Conservation (phyloP, 176 grass and related monocot genomes). For the Carex myosuroides region DNA sequence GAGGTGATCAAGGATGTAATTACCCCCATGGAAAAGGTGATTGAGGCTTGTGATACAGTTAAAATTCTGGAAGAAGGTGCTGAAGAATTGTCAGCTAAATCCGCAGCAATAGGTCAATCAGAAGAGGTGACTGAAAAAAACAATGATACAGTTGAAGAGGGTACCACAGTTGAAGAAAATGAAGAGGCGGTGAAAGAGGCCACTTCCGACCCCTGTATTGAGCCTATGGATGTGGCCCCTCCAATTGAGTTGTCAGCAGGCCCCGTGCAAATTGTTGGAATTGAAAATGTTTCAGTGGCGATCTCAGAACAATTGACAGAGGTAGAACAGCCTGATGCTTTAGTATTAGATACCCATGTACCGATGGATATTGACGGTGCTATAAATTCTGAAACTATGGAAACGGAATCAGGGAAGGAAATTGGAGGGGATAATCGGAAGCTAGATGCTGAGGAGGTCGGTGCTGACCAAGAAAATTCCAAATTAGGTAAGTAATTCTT, state of each 20-base stretch:
- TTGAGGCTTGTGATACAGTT: neutral
- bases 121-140: neutral
- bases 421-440: neutral
- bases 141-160: neutral
- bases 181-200: neutral
- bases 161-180: neutral
- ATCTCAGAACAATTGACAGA: neutral
- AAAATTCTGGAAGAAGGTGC: neutral
- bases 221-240: neutral
- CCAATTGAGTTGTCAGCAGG: neutral
- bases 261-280: neutral
- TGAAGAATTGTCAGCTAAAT: neutral
- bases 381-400: neutral
- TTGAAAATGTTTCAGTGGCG: neutral
- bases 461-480: neutral
- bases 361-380: slow-evolving; percentile 5
- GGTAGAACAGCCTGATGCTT: neutral
- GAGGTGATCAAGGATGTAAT: neutral
- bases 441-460: neutral
- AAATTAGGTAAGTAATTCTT: neutral
- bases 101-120: neutral
- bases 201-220: neutral
- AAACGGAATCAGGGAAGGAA: neutral
- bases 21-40: neutral
- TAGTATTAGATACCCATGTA: neutral